phyloP scores from a whole-genome alignment of 2,329 filamentous ascomycete species.

The Diaporthe australafricana region DNA sequence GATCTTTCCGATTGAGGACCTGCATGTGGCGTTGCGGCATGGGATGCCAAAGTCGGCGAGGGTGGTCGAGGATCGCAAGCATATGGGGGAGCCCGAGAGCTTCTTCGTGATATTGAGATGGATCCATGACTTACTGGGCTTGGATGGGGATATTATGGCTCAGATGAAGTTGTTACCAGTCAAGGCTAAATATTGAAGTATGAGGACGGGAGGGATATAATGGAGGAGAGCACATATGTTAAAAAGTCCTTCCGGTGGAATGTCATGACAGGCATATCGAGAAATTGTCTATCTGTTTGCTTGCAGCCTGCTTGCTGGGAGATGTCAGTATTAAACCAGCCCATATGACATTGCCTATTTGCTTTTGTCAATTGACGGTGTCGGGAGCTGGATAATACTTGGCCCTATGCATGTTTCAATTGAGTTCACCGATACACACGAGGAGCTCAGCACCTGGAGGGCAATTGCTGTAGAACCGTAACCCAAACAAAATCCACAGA shows the following conservation, averaged over 20 bases:
- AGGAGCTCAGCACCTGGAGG: neutral
- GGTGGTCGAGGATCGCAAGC: conserved; percentile 46
- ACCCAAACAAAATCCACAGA: neutral
- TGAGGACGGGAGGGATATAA: neutral
- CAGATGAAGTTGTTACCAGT: conserved; percentile 17
- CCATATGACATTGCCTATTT: too few relatives aligned
- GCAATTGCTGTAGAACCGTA: neutral
- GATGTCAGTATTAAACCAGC: too few relatives aligned
- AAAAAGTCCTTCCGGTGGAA: too few relatives aligned
- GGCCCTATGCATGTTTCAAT: too few relatives aligned
- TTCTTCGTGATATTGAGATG: conserved; percentile 48
- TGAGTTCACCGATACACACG: too few relatives aligned
- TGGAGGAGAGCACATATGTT: too few relatives aligned
- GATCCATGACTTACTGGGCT: conserved; percentile 47
- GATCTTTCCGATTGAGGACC: conserved; percentile 72
- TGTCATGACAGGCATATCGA: too few relatives aligned
- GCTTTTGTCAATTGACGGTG: too few relatives aligned
- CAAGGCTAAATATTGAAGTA: conserved; percentile 35
- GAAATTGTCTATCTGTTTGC: too few relatives aligned
- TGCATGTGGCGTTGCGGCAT: conserved; percentile 64
- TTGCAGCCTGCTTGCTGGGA: too few relatives aligned
- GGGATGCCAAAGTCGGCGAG: conserved; percentile 64
- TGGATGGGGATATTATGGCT: conserved; percentile 42
- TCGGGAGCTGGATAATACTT: too few relatives aligned
- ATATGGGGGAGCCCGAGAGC: conserved; percentile 51